Evolutionary conservation across 2,329 filamentous ascomycete genomes (phyloP), one percentile per base, ranked within the genome.

Genomic region (Neofusicoccum sp.): DNA sequence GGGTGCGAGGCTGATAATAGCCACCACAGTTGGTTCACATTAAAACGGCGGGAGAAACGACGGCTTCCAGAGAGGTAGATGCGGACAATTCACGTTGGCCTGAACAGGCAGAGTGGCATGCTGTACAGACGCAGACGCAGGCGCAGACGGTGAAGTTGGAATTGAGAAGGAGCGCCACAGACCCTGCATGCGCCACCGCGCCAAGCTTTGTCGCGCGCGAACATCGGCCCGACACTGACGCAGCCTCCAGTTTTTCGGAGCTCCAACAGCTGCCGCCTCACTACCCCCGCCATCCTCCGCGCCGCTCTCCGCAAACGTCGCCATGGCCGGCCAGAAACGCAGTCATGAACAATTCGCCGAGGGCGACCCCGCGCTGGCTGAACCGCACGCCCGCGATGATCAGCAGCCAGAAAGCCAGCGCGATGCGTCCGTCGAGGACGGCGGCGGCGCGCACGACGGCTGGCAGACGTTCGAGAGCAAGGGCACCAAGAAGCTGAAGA

Each of bases 391-490:
- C 3, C 58, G 34, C 34, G n/a, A 40, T 14, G 11, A 43, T 14
- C 51, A 57, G 38, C 11, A 28, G 20, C 20, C 20, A 20, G 20
- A 20, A 44, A 14, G 41, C 11, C 20, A 20, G 3, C 34, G 34
- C 44, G 57, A 51, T 28, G 28, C 43, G 24, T 47, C 57, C 31
- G 24, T 44, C 57, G 57, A 60, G 20, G 41, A 36, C 28, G 11
- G 34, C 34, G 34, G 24, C n/a, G n/a, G 12, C 26, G 65, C 58
- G 20, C 62, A 63, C 16, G 63, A 61, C n/a, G 65, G 62, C 11
- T 73, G 71, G 71, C 64, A 70, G 59, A 64, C 60, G 1, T 68
- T 66, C 14, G 62, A 65, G 30, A 63, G 63, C 30, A 56, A 63
- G 14, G 43, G 61, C 59, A 65, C 62, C 30, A 65, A 64, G 33